A percentile compares a stretch with the other conserved stretches of the same genome.
Evolutionary conservation across 2,329 filamentous ascomycete genomes (phyloP).

Genomic region (Cadophora luteo-olivacea): DNA sequence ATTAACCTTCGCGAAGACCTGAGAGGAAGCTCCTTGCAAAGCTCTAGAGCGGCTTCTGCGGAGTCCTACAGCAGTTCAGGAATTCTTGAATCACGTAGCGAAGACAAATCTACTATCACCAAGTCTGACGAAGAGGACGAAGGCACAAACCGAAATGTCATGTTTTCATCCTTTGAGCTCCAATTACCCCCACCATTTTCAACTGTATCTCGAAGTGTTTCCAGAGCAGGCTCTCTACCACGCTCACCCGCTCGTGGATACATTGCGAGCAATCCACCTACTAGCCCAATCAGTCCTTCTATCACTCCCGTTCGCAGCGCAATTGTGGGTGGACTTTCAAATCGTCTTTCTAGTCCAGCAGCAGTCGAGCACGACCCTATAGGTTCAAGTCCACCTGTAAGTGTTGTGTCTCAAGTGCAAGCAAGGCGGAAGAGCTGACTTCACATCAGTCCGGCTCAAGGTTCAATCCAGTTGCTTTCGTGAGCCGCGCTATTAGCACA

Average conservation of each 20-base stretch:
- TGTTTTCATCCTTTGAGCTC: constrained; percentile 32
- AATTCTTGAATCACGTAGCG: neutral
- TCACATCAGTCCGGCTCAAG: constrained; percentile 17
- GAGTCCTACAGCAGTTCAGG: constrained; percentile 11
- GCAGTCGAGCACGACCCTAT: constrained; percentile 1
- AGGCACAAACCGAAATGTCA: constrained; percentile 15
- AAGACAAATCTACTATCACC: neutral
- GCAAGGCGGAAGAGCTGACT: constrained; percentile 2
- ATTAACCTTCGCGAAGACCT: constrained; percentile 40
- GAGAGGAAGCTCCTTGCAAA: constrained; percentile 38
- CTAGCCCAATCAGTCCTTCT: constrained; percentile 28
- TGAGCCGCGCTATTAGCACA: constrained; percentile 20
- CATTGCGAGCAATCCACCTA: constrained; percentile 8
- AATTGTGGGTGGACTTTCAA: constrained; percentile 9
- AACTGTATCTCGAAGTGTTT: constrained; percentile 35
- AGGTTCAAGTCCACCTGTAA: constrained; percentile 24
- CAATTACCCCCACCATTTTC: constrained; percentile 44
- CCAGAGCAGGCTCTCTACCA: constrained; percentile 34
- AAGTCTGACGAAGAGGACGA: constrained; percentile 6
- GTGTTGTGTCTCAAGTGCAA: neutral
- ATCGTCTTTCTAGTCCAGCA: constrained; percentile 1
- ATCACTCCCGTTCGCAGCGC: constrained; percentile 10
- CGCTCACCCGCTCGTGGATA: constrained; percentile 21
- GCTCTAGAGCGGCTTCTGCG: constrained; percentile 31
- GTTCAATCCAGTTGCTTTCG: constrained; percentile 17